Percentiles rank a stretch among this genome's conserved stretches.
Evolutionary conservation across 78 protist genomes (phyloP).

Genomic region (Chrysochromulina parva): DNA sequence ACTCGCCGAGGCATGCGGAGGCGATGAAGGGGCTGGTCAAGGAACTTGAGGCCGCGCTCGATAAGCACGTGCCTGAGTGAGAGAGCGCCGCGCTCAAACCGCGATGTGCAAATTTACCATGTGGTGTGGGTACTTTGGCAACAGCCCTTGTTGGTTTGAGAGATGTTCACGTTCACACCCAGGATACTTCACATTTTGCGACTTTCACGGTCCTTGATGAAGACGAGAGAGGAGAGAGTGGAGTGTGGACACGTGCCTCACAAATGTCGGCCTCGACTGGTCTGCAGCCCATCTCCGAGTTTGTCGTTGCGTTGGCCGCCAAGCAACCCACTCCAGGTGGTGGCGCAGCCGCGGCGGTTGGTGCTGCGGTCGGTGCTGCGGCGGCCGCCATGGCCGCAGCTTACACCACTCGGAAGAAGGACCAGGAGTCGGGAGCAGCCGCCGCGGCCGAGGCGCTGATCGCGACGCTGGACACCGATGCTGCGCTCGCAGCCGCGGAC

Average conservation of each 20-base stretch:
- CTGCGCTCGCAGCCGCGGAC: constrained; percentile 4
- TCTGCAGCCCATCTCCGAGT: constrained; percentile 9
- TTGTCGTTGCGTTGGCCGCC: constrained; percentile 11
- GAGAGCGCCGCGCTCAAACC: too few relatives aligned
- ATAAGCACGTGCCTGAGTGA: too few relatives aligned
- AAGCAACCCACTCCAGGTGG: constrained; percentile 53
- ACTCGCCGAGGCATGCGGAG: not conserved
- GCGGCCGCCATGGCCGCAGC: constrained; percentile 31
- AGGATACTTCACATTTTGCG: too few relatives aligned
- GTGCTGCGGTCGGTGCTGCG: constrained; percentile 37
- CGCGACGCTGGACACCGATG: not conserved
- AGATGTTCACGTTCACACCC: too few relatives aligned
- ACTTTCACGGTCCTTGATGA: too few relatives aligned
- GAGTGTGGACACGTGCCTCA: too few relatives aligned
- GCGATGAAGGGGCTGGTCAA: not conserved
- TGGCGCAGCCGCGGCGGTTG: constrained; percentile 35
- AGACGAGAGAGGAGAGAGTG: too few relatives aligned
- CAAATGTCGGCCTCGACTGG: too few relatives aligned
- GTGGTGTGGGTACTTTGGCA: too few relatives aligned
- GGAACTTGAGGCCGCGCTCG: not conserved
- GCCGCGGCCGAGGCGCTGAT: not conserved
- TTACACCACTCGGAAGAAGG: constrained; percentile 48
- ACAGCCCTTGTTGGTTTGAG: too few relatives aligned
- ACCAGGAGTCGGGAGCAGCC: constrained; percentile 29
- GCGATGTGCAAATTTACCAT: too few relatives aligned